Base-by-base conservation (phyloP, 2,329 filamentous ascomycete genomes). In the Amauroascus verrucosus region DNA sequence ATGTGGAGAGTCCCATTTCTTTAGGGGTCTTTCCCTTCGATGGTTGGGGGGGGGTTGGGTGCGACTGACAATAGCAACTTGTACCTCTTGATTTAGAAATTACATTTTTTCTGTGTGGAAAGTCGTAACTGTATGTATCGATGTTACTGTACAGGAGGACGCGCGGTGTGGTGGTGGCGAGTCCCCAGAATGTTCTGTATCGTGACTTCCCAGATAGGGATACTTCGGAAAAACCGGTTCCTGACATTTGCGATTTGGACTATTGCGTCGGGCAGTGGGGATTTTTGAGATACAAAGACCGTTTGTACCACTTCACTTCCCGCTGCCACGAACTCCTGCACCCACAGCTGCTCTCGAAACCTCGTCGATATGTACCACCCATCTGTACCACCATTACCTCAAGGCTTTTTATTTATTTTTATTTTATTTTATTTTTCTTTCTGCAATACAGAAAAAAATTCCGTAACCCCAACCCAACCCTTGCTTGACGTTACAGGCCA, bases 161-260 rank as follows among this genome's bases (percentile, higher is more conserved):
- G n/a, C n/a, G n/a, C n/a, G n/a, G n/a, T n/a, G n/a, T n/a, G 30
- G 30, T 48, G 45, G 45, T 47, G 44, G 44, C 44, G 33, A 47
- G 14, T n/a, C n/a, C 28, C n/a, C n/a, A n/a, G n/a, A n/a, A 48
- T 3, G 5, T 5, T 18, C 14, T 13, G 28, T 37, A 22, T 14
- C 16, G 11, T 8, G 7, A 20, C 9, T 48, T n/a, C 24, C 11
- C 16, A 24, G 4, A 5, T 35, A 4, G 20, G 9, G 18, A 48
- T 48, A 24, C 28, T n/a, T 35, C 45, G 45, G 32, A 24, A 35
- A 37, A 35, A 37, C 45, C 30, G 45, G 45, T 48, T 48, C 30
- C 45, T 48, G 45, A n/a, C 13, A n/a, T n/a, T n/a, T n/a, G n/a
- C n/a, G n/a, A n/a, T n/a, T 2, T 45, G 22, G 35, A 18, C 35